A percentile compares a stretch with the other conserved stretches of the same genome.
These are phyloP conservation scores for Waltiozyma sp. DNA, from an alignment of 1,139 yeast species.

Conservation along the genomic window DNA sequence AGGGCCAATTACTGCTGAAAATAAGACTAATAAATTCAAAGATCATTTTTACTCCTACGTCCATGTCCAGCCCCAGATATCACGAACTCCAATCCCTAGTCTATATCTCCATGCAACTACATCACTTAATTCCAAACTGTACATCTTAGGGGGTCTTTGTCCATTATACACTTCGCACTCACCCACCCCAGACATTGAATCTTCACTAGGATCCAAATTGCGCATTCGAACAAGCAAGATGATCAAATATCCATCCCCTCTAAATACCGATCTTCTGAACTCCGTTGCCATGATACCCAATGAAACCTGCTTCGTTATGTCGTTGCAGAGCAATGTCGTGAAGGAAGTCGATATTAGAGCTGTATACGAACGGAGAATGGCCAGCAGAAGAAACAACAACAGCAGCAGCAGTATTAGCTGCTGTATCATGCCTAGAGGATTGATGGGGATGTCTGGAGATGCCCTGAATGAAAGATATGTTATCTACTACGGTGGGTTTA, in stretches of 20 bases:
- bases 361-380: not conserved
- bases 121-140: not conserved
- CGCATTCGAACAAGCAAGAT: not conserved
- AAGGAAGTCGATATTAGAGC: not conserved
- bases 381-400: no score
- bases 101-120: not conserved
- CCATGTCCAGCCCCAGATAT: not conserved
- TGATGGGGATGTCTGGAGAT: not conserved
- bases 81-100: not conserved
- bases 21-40: no score
- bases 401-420: no score
- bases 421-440: constrained; percentile 1
- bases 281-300: not conserved
- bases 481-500: not conserved
- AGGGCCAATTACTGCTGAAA: no score
- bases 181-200: not conserved
- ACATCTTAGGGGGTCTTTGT: not conserved
- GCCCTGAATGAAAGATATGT: not conserved
- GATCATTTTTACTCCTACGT: not conserved
- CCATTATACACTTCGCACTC: not conserved
- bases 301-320: not conserved
- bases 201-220: no score
- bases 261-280: not conserved
- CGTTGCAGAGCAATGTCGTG: not conserved
- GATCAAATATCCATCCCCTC: not conserved